A percentile compares a stretch with the other conserved stretches of the same genome.
These are phyloP conservation scores for Fusarium mexicanum DNA, from an alignment of 2,329 filamentous ascomycete species.

Conservation along the genomic window DNA sequence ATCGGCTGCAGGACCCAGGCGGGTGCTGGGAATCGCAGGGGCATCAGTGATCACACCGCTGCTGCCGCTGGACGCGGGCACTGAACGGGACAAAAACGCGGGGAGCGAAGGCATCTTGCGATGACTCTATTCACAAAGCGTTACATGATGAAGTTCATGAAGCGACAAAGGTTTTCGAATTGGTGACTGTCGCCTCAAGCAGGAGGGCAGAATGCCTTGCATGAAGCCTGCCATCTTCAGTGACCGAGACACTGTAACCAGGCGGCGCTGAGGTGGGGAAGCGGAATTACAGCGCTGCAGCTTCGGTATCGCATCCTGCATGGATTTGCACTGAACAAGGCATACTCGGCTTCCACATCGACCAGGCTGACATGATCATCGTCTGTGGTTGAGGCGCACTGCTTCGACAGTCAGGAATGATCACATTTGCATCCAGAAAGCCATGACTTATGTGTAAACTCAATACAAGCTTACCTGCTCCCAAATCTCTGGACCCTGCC, in stretches of 20 bases:
- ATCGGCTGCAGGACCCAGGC: not conserved
- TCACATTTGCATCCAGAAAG: not conserved
- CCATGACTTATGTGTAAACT: not conserved
- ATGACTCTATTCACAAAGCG: not conserved
- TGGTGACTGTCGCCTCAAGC: not conserved
- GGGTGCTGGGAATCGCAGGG: not conserved
- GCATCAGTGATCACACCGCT: not conserved
- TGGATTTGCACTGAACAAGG: not conserved
- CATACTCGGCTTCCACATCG: not conserved
- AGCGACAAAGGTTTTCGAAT: not conserved
- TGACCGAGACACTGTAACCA: not conserved
- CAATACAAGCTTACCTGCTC: not conserved
- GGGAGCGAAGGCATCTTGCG: not conserved
- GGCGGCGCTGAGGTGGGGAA: constrained; percentile 2
- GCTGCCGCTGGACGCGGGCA: not conserved
- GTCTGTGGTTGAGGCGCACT: not conserved
- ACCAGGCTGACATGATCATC: no score
- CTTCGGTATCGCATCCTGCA: not conserved
- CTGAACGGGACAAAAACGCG: not conserved
- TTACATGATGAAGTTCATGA: not conserved
- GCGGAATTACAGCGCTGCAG: constrained; percentile 11
- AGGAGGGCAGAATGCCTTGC: not conserved
- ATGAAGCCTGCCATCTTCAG: not conserved
- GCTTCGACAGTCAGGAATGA: not conserved
- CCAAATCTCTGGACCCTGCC: not conserved